Evolutionary conservation across 148 eudicot species (phyloP), one percentile per base, ranked within the genome.

Genomic region (Beta vulgaris): DNA sequence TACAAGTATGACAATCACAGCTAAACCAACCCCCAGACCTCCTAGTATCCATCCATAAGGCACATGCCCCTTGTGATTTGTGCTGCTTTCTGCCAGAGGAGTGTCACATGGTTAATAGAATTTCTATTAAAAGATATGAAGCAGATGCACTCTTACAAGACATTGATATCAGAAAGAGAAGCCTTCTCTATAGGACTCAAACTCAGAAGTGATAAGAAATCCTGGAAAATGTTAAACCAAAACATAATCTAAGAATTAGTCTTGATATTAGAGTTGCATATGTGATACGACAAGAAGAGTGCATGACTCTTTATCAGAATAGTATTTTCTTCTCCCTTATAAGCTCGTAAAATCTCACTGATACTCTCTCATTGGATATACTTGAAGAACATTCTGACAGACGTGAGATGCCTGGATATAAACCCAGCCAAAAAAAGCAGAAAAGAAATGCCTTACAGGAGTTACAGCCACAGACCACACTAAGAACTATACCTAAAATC

Each of bases 41-140:
- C 93, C 98, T 25, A 92, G 60, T 54, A 95, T 92, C 98, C 98
- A 95, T 81, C 86, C 85, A 76, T 87, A 91, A 35, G 91, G 91
- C 61, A 81, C 55, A 40, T 85, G 90, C 69, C 36, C 60, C 83
- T 84, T 84, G 72, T 86, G 90, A 75, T 80, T 79, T 31, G 68
- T 76, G 14, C 19, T 66, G 59, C 26, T 73, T 68, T 29, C 96
- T 92, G 91, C 80, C 80, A 81, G 58, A 73, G 32, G 25, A 66
- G 53, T 21, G 19, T 60, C 37, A 18, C 42, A 39, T 21, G 34
- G 39, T 75, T 53, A 71, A 29, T 23, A 18, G n/a, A 12, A 29
- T 14, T 35, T 61, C 15, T 32, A 57, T 55, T 18, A 55, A 19
- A 74, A 29, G 53, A 66, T 31, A 19, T 18, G 11, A 61, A 21